These are phyloP conservation scores for Nakaseomyces kungkrabaensis DNA, from an alignment of 1,139 yeast genomes.

Conservation along the genomic window DNA sequence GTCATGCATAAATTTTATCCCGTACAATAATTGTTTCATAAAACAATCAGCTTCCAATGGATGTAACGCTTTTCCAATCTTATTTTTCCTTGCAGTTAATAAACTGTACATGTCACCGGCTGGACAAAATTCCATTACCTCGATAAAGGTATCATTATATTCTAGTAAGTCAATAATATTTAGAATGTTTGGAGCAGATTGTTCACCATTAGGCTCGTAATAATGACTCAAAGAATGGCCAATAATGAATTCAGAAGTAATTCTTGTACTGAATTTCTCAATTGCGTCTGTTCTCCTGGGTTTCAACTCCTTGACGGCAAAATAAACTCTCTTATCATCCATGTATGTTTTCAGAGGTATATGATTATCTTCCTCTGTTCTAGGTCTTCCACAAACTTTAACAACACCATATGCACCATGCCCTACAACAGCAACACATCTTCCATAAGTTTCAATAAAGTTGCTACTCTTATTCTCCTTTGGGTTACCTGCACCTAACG, in stretches of 20 bases:
- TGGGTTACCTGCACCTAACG: not conserved
- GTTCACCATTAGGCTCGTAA: conserved; percentile 11
- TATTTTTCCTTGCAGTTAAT: conserved; percentile 22
- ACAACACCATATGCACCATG: conserved; percentile 61
- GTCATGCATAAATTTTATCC: conserved; percentile 54
- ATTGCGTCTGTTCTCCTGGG: conserved; percentile 38
- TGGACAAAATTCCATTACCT: conserved; percentile 64
- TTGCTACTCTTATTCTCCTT: conserved; percentile 20
- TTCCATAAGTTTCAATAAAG: conserved; percentile 46
- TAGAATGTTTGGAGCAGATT: conserved; percentile 47
- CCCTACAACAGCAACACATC: conserved; percentile 49
- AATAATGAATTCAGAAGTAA: conserved; percentile 67
- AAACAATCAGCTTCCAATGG: conserved; percentile 58
- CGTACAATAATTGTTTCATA: conserved; percentile 54
- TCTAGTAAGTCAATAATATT: conserved; percentile 59
- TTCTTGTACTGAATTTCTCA: conserved; percentile 51
- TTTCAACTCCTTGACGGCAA: conserved; percentile 63
- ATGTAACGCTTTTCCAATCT: conserved; percentile 30
- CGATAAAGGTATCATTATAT: conserved; percentile 46
- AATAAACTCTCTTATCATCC: conserved; percentile 29
- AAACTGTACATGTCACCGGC: conserved; percentile 58
- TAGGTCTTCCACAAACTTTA: conserved; percentile 38
- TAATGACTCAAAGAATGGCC: conserved; percentile 50
- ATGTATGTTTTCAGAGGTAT: conserved; percentile 13
- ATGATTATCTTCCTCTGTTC: conserved; percentile 24